These are phyloP conservation scores for Mortierella sp. DNA, from an alignment of 371 early-diverging fungal species.

Conservation along the genomic window DNA sequence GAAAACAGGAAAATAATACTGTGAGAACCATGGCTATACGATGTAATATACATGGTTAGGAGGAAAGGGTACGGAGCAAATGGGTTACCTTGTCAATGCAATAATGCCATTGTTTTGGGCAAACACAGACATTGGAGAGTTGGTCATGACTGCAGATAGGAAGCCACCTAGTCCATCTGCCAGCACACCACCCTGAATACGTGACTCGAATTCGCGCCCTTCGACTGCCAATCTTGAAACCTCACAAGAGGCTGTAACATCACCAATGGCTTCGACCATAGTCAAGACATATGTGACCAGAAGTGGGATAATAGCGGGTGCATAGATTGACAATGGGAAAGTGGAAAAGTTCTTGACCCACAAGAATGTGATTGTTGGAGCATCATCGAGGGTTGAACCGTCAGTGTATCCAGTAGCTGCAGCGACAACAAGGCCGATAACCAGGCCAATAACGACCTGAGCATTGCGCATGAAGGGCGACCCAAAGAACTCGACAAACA, in stretches of 20 bases:
- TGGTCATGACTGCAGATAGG: conserved; percentile 73
- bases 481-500: conserved; percentile 67
- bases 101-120: conserved; percentile 76
- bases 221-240: conserved; percentile 73
- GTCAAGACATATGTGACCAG: conserved; percentile 68
- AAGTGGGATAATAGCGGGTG: conserved; percentile 71
- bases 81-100: conserved; percentile 59
- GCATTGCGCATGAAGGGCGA: conserved; percentile 71
- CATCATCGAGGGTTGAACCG: conserved; percentile 60
- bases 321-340: conserved; percentile 70
- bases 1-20: background rate
- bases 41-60: background rate
- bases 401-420: conserved; percentile 75
- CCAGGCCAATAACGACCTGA: conserved; percentile 59
- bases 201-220: conserved; percentile 66
- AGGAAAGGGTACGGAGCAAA: background rate
- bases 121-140: conserved; percentile 71
- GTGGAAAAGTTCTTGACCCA: conserved; percentile 66
- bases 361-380: conserved; percentile 67
- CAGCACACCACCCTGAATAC: conserved; percentile 71
- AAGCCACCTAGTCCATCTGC: conserved; percentile 72
- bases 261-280: conserved; percentile 68
- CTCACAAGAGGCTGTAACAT: conserved; percentile 73
- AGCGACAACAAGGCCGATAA: conserved; percentile 63
- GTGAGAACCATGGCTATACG: background rate